Evolutionary conservation across 208 protist species (phyloP), one percentile per base, ranked within the genome.

Genomic region (Porcisia deanei): DNA sequence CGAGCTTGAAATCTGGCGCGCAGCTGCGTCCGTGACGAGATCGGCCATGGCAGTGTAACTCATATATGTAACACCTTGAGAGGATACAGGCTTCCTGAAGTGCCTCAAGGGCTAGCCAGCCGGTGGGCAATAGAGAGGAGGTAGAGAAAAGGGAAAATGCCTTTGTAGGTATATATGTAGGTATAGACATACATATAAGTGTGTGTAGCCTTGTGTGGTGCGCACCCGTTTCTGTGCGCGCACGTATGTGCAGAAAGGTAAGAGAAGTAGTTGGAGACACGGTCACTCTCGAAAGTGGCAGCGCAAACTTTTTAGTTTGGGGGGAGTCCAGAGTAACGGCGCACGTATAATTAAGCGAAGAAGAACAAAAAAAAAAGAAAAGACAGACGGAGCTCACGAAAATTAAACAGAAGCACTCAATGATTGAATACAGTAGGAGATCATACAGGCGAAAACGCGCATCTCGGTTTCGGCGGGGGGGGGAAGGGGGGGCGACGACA

Each of bases 151-250:
- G 39, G 9, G 7, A 47, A 12, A 70, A 52, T 18, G 63, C 8
- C 63, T 58, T 2, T 3, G 45, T n/a, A 49, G 61, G 47, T 76
- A 41, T 30, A 30, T 30, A 30, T 30, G 30, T 30, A 30, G 30
- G 30, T 30, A 30, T 30, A 30, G 30, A 30, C 30, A 30, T 30
- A 30, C 30, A 30, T 30, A 30, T 30, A 30, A 30, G 30, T 39
- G 12, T 77, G 30, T 61, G 49, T 39, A n/a, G 16, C 22, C 47
- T 12, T 67, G 65, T 78, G 18, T 65, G 20, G 18, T 61, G 69
- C 9, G 69, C 4, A 30, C 47, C 16, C 41, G 54, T 63, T 14
- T 18, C 7, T 64, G 59, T 18, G 6, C 30, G 22, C 37, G 59
- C 37, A 6, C 8, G n/a, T 45, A 2, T 12, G 43, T 12, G 30